phyloP scores from a whole-genome alignment of 2,329 filamentous ascomycete genomes.

The Trichoderma aggressivum region DNA sequence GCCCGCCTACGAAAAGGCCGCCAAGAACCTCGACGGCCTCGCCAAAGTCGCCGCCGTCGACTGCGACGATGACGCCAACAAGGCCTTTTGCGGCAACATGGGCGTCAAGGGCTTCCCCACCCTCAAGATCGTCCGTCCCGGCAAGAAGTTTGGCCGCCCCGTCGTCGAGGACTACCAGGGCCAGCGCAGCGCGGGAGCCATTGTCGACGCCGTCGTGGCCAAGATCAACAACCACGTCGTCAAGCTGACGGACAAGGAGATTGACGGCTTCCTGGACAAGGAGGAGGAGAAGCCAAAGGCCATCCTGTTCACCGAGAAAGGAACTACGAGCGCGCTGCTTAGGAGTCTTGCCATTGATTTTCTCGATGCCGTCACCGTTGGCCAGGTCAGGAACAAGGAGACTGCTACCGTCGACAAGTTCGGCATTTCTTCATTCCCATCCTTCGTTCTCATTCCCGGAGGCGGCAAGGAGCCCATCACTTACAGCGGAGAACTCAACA shows the following conservation, averaged over 20 bases:
- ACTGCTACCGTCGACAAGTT: constrained; percentile 67
- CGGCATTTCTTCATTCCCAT: constrained; percentile 73
- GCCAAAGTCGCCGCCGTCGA: constrained; percentile 93
- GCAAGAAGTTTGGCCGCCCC: constrained; percentile 74
- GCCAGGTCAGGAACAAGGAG: constrained; percentile 82
- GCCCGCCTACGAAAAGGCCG: constrained; percentile 91
- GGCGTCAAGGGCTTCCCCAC: constrained; percentile 94
- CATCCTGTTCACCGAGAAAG: constrained; percentile 91
- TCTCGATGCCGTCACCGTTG: constrained; percentile 72
- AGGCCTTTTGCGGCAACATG: constrained; percentile 78
- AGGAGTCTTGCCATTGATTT: constrained; percentile 89
- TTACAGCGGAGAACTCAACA: constrained; percentile 83
- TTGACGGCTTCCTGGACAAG: constrained; percentile 72
- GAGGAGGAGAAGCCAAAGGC: constrained; percentile 77
- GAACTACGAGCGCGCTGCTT: constrained; percentile 76
- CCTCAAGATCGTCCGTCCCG: constrained; percentile 85
- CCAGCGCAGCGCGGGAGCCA: constrained; percentile 75
- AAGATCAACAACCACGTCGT: constrained; percentile 92
- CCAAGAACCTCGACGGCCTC: constrained; percentile 81
- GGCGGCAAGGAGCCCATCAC: constrained; percentile 64
- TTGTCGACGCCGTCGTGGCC: constrained; percentile 78
- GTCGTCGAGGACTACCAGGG: constrained; percentile 90
- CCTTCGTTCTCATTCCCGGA: constrained; percentile 74
- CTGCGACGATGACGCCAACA: constrained; percentile 92
- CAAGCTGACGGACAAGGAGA: constrained; percentile 71